These are phyloP conservation scores for Cercospora berteroae DNA, from an alignment of 2,329 filamentous ascomycete species.

Conservation along the genomic window DNA sequence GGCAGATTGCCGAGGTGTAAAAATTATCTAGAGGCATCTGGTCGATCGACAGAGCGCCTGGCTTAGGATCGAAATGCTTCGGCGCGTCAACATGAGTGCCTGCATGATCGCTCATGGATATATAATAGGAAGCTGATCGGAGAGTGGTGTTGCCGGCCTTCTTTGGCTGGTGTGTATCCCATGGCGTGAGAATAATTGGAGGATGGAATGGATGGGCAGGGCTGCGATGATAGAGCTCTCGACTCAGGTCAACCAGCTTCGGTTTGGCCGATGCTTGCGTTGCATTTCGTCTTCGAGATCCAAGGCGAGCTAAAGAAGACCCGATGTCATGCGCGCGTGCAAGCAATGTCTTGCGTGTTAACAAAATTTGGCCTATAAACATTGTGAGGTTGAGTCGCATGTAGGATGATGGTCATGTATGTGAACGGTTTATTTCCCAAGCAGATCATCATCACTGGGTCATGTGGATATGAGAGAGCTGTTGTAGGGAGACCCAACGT, in stretches of 20 bases:
- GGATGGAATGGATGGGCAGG: constrained; percentile 33
- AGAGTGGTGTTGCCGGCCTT: constrained; percentile 31
- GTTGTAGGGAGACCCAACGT: not conserved
- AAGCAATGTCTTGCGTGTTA: not conserved
- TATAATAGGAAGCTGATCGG: constrained; percentile 29
- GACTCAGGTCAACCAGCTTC: constrained; percentile 29
- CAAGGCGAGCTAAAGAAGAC: not conserved
- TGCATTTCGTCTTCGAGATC: constrained; percentile 1
- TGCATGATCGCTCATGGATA: constrained; percentile 33
- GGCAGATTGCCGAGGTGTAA: constrained; percentile 31
- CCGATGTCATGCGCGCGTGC: not conserved
- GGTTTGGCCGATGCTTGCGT: constrained; percentile 20
- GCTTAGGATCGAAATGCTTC: constrained; percentile 32
- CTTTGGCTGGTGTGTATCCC: constrained; percentile 34
- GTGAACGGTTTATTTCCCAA: not conserved
- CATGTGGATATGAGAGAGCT: not conserved
- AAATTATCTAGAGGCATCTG: constrained; percentile 33
- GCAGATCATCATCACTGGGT: not conserved
- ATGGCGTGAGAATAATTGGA: constrained; percentile 28
- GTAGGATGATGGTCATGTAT: not conserved
- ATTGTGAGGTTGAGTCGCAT: not conserved
- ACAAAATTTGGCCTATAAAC: not conserved
- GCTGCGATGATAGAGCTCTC: constrained; percentile 31
- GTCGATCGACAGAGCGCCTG: constrained; percentile 30
- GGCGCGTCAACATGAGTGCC: constrained; percentile 34